Conservation (phyloP, 768 basidiomycete genomes). For the Mycena polygramma region DNA sequence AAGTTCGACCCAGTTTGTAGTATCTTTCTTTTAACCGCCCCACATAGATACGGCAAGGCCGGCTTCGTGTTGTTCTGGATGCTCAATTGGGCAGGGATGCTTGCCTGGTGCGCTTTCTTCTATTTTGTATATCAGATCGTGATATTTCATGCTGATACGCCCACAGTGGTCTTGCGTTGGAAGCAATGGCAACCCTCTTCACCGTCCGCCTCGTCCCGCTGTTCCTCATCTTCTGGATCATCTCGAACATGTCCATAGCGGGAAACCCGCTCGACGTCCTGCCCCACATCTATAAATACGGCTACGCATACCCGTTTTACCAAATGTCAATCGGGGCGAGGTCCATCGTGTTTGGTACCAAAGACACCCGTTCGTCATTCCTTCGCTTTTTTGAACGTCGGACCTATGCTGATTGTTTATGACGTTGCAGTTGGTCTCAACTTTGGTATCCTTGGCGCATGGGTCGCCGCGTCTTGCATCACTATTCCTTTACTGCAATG, state of each 20-base stretch:
- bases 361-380: conserved; percentile 58
- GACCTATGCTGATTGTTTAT: neutral
- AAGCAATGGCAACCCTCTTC: conserved; percentile 49
- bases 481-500: conserved; percentile 42
- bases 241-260: conserved; percentile 34
- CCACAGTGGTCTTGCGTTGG: conserved; percentile 46
- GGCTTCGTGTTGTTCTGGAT: conserved; percentile 50
- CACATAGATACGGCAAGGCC: conserved; percentile 36
- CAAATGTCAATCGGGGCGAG: conserved; percentile 63
- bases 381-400: neutral
- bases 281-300: conserved; percentile 63
- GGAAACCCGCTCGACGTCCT: conserved; percentile 60
- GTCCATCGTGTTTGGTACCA: conserved; percentile 65
- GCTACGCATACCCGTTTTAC: conserved; percentile 69
- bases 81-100: conserved; percentile 49
- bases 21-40: neutral
- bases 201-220: conserved; percentile 48
- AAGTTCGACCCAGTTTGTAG: neutral
- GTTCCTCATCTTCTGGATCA: conserved; percentile 49
- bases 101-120: conserved; percentile 37
- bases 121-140: neutral
- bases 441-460: conserved; percentile 61
- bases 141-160: neutral
- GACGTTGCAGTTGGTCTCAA: conserved; percentile 59
- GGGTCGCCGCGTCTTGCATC: conserved; percentile 40